Evolutionary conservation across 805 yeast species (phyloP).

Genomic region (Pichia nakasei): DNA sequence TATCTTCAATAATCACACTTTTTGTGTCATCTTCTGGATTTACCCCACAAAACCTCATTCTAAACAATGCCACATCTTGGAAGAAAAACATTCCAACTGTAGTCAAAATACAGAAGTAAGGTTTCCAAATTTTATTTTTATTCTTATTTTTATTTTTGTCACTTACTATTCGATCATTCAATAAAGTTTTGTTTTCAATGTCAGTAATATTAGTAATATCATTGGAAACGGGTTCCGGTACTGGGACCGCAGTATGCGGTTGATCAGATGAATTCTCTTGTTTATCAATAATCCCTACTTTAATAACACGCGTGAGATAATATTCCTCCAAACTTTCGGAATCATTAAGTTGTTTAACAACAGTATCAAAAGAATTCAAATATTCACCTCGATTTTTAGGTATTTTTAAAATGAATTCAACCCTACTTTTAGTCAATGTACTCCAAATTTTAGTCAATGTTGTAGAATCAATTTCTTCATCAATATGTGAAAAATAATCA

Average conservation of each 20-base stretch:
- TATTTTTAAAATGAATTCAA: conserved; percentile 16
- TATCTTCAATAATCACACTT: conserved; percentile 23
- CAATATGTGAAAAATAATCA: conserved; percentile 9
- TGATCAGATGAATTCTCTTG: conserved; percentile 28
- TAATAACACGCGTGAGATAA: conserved; percentile 29
- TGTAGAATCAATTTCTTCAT: conserved; percentile 13
- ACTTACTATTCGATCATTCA: background rate
- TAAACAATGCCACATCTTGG: conserved; percentile 30
- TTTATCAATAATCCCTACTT: conserved; percentile 31
- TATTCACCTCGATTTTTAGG: conserved; percentile 21
- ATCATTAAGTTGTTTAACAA: conserved; percentile 7
- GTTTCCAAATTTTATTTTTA: conserved; percentile 31
- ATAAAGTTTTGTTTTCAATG: background rate
- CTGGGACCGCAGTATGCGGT: background rate
- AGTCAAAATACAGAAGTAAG: conserved; percentile 40
- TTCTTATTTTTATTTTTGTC: background rate
- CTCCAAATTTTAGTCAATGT: conserved; percentile 11
- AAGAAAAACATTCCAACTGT: conserved; percentile 41
- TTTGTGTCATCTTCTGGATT: conserved; percentile 9
- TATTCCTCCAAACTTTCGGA: conserved; percentile 18
- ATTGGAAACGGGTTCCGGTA: background rate
- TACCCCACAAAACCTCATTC: conserved; percentile 19
- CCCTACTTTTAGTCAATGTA: conserved; percentile 8
- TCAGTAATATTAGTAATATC: background rate
- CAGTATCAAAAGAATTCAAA: conserved; percentile 14